Conservation (phyloP, 139 green algal species). For the Axilococcus clingmanii region DNA sequence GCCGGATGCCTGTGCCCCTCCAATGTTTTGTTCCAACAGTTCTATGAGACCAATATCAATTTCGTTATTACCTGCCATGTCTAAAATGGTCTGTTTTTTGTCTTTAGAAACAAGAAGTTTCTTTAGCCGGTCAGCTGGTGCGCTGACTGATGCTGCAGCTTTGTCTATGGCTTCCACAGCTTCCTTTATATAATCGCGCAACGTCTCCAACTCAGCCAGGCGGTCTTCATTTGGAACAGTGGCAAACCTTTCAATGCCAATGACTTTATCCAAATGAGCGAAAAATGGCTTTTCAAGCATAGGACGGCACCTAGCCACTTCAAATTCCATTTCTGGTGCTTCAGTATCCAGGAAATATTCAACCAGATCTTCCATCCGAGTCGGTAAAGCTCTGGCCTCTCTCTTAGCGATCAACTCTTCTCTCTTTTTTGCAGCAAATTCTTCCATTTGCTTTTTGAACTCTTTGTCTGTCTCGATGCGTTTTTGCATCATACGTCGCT, state of each 20-base stretch:
- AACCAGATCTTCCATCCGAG: conserved; percentile 40
- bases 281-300: conserved; percentile 44
- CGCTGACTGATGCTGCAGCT: conserved; percentile 25
- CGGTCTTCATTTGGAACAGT: conserved; percentile 40
- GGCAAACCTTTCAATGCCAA: conserved; percentile 35
- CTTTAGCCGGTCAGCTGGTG: conserved; percentile 52
- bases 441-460: conserved; percentile 33
- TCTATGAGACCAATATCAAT: conserved; percentile 67
- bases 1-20: conserved; percentile 44
- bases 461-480: conserved; percentile 43
- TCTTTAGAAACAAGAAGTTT: conserved; percentile 66
- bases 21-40: conserved; percentile 76
- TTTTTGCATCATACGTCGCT: conserved; percentile 41
- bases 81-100: conserved; percentile 68
- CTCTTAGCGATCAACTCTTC: conserved; percentile 22
- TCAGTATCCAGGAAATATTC: conserved; percentile 83
- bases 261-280: conserved; percentile 17
- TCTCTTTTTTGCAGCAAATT: conserved; percentile 10
- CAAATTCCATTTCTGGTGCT: conserved; percentile 77
- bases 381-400: conserved; percentile 27
- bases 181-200: conserved; percentile 66
- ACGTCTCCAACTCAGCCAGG: conserved; percentile 73
- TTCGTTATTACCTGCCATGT: conserved; percentile 71
- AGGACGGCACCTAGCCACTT: conserved; percentile 61
- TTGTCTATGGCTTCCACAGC: conserved; percentile 56